phyloP scores from a whole-genome alignment of 1,284 basidiomycete genomes.

The Fomitopsis palustris region DNA sequence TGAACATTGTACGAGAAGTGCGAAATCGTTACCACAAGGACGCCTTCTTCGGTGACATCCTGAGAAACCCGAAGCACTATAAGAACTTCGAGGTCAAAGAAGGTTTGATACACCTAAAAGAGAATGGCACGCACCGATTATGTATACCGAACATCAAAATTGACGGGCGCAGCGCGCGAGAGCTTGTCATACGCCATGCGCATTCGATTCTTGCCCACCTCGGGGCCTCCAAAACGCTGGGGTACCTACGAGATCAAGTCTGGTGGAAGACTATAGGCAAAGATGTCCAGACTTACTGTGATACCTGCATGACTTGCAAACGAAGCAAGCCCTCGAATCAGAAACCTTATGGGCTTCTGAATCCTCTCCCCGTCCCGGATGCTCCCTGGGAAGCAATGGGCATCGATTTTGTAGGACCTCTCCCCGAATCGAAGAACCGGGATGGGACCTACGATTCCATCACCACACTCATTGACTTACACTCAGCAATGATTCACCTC shows the following conservation, averaged over 20 bases:
- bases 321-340: conserved; percentile 20
- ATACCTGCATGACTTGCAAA: conserved; percentile 23
- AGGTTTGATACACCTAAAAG: too few species aligned
- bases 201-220: conserved; percentile 27
- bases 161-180: conserved; percentile 12
- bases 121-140: too few species aligned
- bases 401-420: too few species aligned
- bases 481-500: conserved; percentile 29
- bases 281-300: too few species aligned
- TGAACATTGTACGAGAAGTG: too few species aligned
- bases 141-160: conserved; percentile 23
- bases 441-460: too few species aligned
- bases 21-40: too few species aligned
- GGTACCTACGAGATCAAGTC: conserved; percentile 23
- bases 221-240: conserved; percentile 20
- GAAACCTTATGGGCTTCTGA: conserved; percentile 22
- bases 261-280: conserved; percentile 26
- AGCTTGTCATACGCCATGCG: conserved; percentile 24
- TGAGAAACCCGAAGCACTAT: too few species aligned
- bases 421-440: too few species aligned
- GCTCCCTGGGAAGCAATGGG: conserved; percentile 27
- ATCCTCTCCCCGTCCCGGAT: conserved; percentile 16
- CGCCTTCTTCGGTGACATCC: too few species aligned
- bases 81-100: too few species aligned
- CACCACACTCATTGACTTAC: conserved; percentile 31